A percentile compares a stretch with the other conserved stretches of the same genome.
These are phyloP conservation scores for Trapa bicornis DNA, from an alignment of 345 rosid genomes.

Conservation along the genomic window DNA sequence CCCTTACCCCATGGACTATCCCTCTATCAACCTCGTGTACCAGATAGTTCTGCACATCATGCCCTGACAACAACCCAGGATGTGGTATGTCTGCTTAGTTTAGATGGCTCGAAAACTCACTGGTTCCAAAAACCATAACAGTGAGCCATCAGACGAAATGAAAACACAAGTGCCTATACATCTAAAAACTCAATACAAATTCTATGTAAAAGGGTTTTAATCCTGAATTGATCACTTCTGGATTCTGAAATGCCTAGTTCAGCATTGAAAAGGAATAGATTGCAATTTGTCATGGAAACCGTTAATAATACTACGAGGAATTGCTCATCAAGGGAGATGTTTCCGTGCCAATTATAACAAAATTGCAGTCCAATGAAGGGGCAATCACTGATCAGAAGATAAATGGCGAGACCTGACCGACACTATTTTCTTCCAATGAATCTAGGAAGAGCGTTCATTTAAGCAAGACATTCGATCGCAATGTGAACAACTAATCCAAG, in stretches of 20 bases:
- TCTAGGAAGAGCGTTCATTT: not conserved
- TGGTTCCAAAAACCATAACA: not conserved
- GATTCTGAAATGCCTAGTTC: not conserved
- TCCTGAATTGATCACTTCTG: not conserved
- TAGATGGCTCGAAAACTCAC: not conserved
- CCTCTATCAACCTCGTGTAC: slow-evolving; percentile 48
- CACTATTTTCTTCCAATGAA: not conserved
- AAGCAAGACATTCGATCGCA: not conserved
- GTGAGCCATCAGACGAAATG: not conserved
- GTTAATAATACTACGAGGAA: not conserved
- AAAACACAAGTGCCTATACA: no score
- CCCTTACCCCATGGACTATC: slow-evolving; percentile 36
- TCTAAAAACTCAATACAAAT: not conserved
- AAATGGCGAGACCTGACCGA: not conserved
- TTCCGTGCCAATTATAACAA: not conserved
- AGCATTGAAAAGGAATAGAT: not conserved
- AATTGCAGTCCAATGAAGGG: not conserved
- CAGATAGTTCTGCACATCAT: slow-evolving; percentile 37
- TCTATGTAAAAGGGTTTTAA: not conserved
- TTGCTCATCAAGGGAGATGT: not conserved
- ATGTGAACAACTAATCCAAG: not conserved
- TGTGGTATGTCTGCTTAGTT: slow-evolving; percentile 26
- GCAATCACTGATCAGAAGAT: not conserved
- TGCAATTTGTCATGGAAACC: not conserved
- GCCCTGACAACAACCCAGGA: slow-evolving; percentile 31